Conservation (phyloP, 2,329 filamentous ascomycete genomes). For the Bertia moriformis region DNA sequence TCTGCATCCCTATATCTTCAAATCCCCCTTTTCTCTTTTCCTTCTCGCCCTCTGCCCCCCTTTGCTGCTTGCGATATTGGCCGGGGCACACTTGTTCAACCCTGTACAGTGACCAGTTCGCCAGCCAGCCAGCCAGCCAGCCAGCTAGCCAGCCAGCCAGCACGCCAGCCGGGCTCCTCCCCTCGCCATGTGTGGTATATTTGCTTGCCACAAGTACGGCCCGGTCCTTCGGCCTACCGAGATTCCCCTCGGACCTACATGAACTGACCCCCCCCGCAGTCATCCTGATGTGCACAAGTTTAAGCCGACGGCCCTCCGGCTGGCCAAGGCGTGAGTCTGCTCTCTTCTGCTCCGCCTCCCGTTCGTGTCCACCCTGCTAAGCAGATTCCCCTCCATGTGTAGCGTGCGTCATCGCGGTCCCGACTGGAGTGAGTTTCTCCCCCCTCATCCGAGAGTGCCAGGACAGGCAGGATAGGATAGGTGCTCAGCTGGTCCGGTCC, state of each 20-base stretch:
- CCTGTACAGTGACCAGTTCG: too few species aligned
- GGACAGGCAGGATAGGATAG: too few species aligned
- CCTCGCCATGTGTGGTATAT: slow-evolving; percentile 82
- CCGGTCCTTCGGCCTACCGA: too few species aligned
- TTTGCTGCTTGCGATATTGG: not conserved
- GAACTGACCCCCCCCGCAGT: too few species aligned
- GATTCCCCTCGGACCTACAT: too few species aligned
- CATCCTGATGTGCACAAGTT: slow-evolving; percentile 93
- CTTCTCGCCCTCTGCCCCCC: not conserved
- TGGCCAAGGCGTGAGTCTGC: slow-evolving; percentile 77
- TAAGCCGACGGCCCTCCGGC: slow-evolving; percentile 83
- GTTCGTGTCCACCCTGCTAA: slow-evolving; percentile 9
- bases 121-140: too few species aligned
- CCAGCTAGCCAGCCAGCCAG: too few species aligned
- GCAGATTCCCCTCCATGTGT: slow-evolving; percentile 12
- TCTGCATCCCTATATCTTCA: too few species aligned
- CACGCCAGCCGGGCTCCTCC: too few species aligned
- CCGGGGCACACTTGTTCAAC: not conserved
- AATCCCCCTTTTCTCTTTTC: not conserved
- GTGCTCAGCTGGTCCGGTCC: too few species aligned
- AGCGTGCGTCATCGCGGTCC: slow-evolving; percentile 91
- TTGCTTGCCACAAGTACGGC: slow-evolving; percentile 74
- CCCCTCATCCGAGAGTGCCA: too few species aligned
- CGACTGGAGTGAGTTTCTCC: slow-evolving; percentile 75
- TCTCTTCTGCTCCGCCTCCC: too few species aligned